Base-by-base conservation (phyloP, 176 grass and related monocot species). In the Cenchrus americanus region DNA sequence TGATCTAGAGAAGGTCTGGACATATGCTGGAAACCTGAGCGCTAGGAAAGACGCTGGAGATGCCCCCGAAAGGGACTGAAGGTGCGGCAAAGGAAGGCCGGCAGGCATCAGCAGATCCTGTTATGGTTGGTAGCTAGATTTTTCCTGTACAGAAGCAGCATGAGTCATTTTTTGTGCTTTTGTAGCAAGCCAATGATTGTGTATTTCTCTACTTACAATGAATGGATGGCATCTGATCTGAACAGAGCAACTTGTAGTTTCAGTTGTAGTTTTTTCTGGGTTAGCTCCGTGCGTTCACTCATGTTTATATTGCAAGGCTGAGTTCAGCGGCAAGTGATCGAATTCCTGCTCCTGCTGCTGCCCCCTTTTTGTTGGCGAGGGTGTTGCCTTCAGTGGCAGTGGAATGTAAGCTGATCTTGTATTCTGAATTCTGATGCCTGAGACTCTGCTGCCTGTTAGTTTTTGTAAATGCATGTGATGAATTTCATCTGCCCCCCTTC, bases 1-100 rank as follows among this genome's bases (percentile, higher is more conserved):
- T 71, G 91, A 96, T 70, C 40, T 91, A 8, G 91, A 93, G 81
- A 96, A 96, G 82, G 89, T 95, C 43, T 96, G 96, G 96, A 92
- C 89, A 13, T 93, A 93, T 32, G 74, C 93, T 5, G 92, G 95
- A 51, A 95, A 92, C 76, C 80, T 96, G 61, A 92, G 96, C 22
- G 80, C 89, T 0, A 88, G 89, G 78, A 99, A 94, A 84, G 97
- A 99, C 0, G 44, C 83, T 7, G 91, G 93, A 66, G 89, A 80
- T 86, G 91, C 87, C 11, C 97, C 91, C 40, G 91, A 94, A 76
- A 96, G 93, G 82, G 93, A 99, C 64, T 98, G 83, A 91, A 67
- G 32, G 22, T 42, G 1, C 41, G 47, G 62, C 14, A 55, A 75
- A 77, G 75, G 52, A 75, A 75, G 72, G 37, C 50, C 14, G 12